Percentiles rank a stretch among this genome's conserved stretches.
Conservation (phyloP, 73 alveolate genomes). For the Blepharisma japonicum region DNA sequence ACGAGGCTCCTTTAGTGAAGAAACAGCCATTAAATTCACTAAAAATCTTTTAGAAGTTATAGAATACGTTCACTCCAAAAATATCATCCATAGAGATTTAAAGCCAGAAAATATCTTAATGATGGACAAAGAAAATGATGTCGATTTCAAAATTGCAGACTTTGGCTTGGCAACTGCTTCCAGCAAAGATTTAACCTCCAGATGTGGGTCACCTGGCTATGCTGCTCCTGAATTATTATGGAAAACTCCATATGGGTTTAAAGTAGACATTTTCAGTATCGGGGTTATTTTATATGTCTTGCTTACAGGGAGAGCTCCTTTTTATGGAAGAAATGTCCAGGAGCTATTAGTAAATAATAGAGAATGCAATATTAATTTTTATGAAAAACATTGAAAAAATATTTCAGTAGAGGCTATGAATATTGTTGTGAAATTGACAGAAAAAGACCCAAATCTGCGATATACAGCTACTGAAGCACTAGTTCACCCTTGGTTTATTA, state of each 20-base stretch:
- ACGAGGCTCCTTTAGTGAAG: constrained; percentile 43
- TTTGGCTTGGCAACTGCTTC: neutral
- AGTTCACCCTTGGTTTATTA: neutral
- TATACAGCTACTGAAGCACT: neutral
- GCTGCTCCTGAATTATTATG: constrained; percentile 75
- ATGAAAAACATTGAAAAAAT: neutral
- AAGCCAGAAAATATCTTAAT: neutral
- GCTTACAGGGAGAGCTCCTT: constrained; percentile 34
- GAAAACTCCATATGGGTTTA: constrained; percentile 62
- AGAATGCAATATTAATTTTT: constrained; percentile 7
- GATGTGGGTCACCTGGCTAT: constrained; percentile 55
- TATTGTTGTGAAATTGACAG: neutral
- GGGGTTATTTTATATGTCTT: constrained; percentile 34
- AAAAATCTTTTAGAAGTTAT: constrained; percentile 45
- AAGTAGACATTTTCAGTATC: constrained; percentile 52
- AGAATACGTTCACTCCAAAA: neutral
- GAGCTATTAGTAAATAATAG: neutral
- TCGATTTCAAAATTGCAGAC: constrained; percentile 8
- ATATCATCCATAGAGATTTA: neutral
- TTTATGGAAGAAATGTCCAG: neutral
- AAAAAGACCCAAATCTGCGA: constrained; percentile 13
- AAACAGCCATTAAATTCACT: constrained; percentile 42
- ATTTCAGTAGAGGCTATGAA: neutral
- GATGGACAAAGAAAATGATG: constrained; percentile 1
- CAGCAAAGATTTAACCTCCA: neutral